A percentile compares a stretch with the other conserved stretches of the same genome.
These are phyloP conservation scores for Ustilago curta DNA, from an alignment of 1,284 basidiomycete species.

Conservation along the genomic window DNA sequence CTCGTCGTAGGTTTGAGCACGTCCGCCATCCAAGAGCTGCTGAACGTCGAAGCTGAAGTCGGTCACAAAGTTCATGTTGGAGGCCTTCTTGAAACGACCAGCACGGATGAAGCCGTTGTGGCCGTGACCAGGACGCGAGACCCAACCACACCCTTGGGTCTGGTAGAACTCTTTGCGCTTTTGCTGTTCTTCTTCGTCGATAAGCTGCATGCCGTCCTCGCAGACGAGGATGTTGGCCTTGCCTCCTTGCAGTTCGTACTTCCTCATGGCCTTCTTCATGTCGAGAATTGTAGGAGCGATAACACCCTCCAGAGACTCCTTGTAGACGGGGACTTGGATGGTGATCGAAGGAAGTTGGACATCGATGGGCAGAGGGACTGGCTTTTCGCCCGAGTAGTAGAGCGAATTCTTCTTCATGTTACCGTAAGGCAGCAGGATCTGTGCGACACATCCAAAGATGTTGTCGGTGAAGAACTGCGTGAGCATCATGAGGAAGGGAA, in stretches of 20 bases:
- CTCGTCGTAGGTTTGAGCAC: constrained; percentile 35
- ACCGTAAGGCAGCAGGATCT: constrained; percentile 73
- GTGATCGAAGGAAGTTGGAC: constrained; percentile 80
- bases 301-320: constrained; percentile 72
- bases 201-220: constrained; percentile 79
- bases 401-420: constrained; percentile 73
- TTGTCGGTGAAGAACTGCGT: constrained; percentile 77
- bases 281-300: constrained; percentile 80
- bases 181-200: constrained; percentile 76
- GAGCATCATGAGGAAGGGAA: constrained; percentile 78
- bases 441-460: constrained; percentile 71
- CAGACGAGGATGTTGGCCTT: constrained; percentile 81
- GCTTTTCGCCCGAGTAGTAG: constrained; percentile 71
- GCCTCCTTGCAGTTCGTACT: constrained; percentile 85
- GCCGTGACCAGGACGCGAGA: constrained; percentile 80
- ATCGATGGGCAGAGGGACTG: constrained; percentile 77
- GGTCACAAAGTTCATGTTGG: constrained; percentile 88
- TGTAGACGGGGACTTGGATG: constrained; percentile 83
- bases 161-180: constrained; percentile 80
- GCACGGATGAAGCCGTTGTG: constrained; percentile 80
- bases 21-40: constrained; percentile 74
- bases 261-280: constrained; percentile 86
- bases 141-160: constrained; percentile 81
- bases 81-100: constrained; percentile 88
- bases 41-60: constrained; percentile 85